Conservation (phyloP, 2,329 filamentous ascomycete genomes). For the Cytospora piceicola region DNA sequence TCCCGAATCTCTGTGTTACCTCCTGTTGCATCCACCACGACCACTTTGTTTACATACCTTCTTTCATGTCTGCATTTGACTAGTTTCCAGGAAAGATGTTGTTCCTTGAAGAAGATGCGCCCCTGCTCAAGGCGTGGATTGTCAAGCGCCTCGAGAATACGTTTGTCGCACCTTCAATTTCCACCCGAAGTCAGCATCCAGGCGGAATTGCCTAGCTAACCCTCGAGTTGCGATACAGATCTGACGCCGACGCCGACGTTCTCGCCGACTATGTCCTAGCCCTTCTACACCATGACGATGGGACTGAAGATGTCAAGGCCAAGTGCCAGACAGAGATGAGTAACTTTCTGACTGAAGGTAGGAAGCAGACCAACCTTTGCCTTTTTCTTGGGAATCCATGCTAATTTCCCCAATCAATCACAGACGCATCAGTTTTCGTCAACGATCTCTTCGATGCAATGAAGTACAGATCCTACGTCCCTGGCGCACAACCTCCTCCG, state of each 20-base stretch:
- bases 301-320: conserved; percentile 64
- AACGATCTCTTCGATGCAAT: conserved; percentile 72
- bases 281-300: conserved; percentile 71
- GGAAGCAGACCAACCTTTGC: conserved; percentile 13
- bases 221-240: conserved; percentile 50
- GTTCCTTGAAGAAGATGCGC: conserved; percentile 64
- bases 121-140: conserved; percentile 74
- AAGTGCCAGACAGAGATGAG: conserved; percentile 73
- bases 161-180: conserved; percentile 49
- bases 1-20: background rate
- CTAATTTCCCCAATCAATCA: background rate
- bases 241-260: conserved; percentile 79
- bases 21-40: background rate
- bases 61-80: conserved; percentile 24
- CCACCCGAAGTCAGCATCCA: background rate
- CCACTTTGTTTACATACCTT: background rate
- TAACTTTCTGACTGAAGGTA: conserved; percentile 75
- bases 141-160: conserved; percentile 76
- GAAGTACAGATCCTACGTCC: conserved; percentile 62
- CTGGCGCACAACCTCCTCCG: conserved; percentile 54
- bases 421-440: conserved; percentile 66
- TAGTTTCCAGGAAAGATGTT: conserved; percentile 53
- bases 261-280: conserved; percentile 85
- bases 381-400: background rate
- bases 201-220: conserved; percentile 7